Evolutionary conservation across 2,329 filamentous ascomycete genomes (phyloP), one percentile per base, ranked within the genome.

Genomic region (Lasiodiplodia gonubiensis): DNA sequence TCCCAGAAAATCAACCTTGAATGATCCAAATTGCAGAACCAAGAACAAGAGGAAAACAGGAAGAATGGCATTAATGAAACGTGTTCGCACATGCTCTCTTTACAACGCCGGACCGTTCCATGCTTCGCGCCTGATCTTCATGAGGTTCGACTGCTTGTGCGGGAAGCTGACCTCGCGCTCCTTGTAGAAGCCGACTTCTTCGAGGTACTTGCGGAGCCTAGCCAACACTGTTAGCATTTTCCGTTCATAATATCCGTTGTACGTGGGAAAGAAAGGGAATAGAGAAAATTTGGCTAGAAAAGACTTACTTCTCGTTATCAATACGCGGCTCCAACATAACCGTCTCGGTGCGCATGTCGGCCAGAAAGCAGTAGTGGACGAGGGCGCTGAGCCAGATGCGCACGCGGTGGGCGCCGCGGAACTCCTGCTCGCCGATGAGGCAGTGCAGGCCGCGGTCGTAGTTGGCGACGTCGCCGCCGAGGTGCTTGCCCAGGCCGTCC

Each of bases 381-480:
- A 98, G 77, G 23, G 93, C 90, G 63, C 88, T 92, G 71, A 97
- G 77, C 95, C 95, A 99, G 37, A 89, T 83, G 64, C 87, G 87
- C 25, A 97, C 91, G 25, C 89, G 82, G 73, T 91, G 86, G n/a
- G 88, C 81, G 0, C 94, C 94, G 63, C 94, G 85, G 67, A 93
- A 96, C 82, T 95, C 96, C 73, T 97, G 89, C 80, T 98, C 95
- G 1, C 95, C 95, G 3, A 99, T 86, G 48, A 99, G 82, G 14
- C 95, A 88, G 74, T 99, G 95, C 21, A 98, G 81, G 0, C 95
- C 95, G 7, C 95, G 85, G 73, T 98, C 94, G 79, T 91, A 98
- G 73, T 97, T 92, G 8, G 86, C 87, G 0, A 89, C 88, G 3
- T 86, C 85, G 25, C 85, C 85, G 0, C 77, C 89, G 4, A 96